Conservation (phyloP, 2,329 filamentous ascomycete genomes). For the Phaeoacremonium minimum region DNA sequence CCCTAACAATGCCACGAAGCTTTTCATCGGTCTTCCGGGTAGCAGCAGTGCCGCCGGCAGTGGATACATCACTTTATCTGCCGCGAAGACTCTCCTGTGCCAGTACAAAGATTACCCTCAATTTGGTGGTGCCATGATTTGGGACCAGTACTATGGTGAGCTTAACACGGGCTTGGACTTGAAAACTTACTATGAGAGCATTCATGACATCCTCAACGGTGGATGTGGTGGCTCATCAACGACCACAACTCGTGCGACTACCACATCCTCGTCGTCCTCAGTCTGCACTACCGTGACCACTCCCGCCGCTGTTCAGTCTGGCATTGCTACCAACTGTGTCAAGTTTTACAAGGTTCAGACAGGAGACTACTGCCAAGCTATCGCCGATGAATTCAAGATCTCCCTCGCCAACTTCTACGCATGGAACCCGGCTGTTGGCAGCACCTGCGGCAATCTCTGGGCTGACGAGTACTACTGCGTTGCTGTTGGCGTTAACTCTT, state of each 20-base stretch:
- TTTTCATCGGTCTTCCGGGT: constrained; percentile 33
- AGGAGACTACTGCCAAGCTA: background rate
- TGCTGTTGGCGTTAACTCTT: background rate
- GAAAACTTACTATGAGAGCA: constrained; percentile 16
- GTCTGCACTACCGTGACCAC: constrained; percentile 1
- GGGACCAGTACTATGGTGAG: constrained; percentile 19
- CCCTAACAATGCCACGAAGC: constrained; percentile 27
- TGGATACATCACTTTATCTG: constrained; percentile 19
- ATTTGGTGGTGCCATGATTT: constrained; percentile 29
- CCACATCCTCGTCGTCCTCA: constrained; percentile 2
- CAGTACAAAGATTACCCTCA: constrained; percentile 15
- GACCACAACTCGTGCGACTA: constrained; percentile 7
- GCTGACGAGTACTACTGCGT: background rate
- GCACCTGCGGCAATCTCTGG: background rate
- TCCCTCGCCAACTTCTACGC: background rate
- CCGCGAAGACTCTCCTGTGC: constrained; percentile 15
- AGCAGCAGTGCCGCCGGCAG: constrained; percentile 11
- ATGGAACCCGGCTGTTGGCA: background rate
- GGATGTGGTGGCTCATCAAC: constrained; percentile 4
- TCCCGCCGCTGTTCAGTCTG: constrained; percentile 1
- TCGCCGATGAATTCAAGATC: background rate
- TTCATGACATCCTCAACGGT: constrained; percentile 13
- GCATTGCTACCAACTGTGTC: background rate
- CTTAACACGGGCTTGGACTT: constrained; percentile 9
- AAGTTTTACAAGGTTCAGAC: background rate